Base-by-base conservation (phyloP, 495 filamentous ascomycete genomes). In the Xylaria flabelliformis region DNA sequence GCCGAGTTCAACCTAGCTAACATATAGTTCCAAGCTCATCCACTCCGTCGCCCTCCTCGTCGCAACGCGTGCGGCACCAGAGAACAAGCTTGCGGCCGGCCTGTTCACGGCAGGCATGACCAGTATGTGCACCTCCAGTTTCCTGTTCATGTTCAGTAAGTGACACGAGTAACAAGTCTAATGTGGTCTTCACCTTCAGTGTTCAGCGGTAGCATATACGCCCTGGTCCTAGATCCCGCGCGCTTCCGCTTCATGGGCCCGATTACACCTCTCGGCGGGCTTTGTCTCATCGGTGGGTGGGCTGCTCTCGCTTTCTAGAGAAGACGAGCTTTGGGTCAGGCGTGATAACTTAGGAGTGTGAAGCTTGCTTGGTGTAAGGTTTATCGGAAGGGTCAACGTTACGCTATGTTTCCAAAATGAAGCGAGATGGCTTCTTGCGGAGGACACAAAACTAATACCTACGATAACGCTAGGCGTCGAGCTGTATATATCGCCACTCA, bases 121-220 rank as follows among this genome's bases (percentile, higher is more conserved):
- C 67, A 66, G 70, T 72, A 61, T 12, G 70, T 67, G 21, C 19
- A 19, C 29, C 24, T 81, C 53, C 78, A 80, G 3, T 76, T 4
- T 74, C 84, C 24, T 83, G 84, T 72, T 80, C 80, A 10, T 81
- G 4, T 82, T 82, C 13, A 83, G 84, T 73, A 82, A 39, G 12
- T 21, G 26, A 34, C 6, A 34, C 3, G 6, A 36, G 53, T 13
- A 7, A 21, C 9, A 7, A 46, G 26, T 42, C 50, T 65, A 66
- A 65, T n/a, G 21, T 48, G 24, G 19, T n/a, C 15, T 3, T 39
- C 24, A 1, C 36, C 21, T 58, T 17, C n/a, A 72, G 82, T 90
- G 82, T 91, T 91, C 80, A 86, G 83, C 70, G 89, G 89, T 8
- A 85, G 83, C 77, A 82, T 91, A 64, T 91, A 91, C 76, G 80